phyloP scores from a whole-genome alignment of 2,329 filamentous ascomycete species.

The Stagonosporopsis chrysanthemi region DNA sequence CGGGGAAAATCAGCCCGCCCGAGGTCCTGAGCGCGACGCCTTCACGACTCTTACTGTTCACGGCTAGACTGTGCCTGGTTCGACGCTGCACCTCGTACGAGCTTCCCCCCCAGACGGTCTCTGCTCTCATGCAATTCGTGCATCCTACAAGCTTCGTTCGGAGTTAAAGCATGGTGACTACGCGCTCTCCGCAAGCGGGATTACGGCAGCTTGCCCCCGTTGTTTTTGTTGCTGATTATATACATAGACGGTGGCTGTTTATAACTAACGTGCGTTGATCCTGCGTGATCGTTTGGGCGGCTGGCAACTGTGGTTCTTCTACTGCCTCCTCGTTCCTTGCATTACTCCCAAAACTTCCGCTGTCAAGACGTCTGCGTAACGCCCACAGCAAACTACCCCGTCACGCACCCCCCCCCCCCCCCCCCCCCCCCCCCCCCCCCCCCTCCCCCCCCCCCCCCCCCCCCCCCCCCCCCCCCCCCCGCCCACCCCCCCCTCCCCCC shows the following conservation, averaged over 20 bases:
- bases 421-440: too few relatives aligned
- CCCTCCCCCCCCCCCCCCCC: too few relatives aligned
- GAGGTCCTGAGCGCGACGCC: conserved; percentile 10
- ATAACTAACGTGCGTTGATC: conserved; percentile 7
- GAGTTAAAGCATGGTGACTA: not conserved
- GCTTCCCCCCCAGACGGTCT: not conserved
- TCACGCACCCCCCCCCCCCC: too few relatives aligned
- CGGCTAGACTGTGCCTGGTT: not conserved
- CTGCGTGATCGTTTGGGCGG: conserved; percentile 1
- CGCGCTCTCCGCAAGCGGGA: conserved; percentile 11
- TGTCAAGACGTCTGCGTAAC: not conserved
- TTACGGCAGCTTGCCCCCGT: not conserved
- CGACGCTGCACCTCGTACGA: conserved; percentile 17
- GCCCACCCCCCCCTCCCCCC: too few relatives aligned
- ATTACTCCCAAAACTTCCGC: too few relatives aligned
- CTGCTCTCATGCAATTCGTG: conserved; percentile 7
- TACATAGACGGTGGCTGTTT: not conserved
- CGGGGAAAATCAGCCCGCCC: conserved; percentile 2
- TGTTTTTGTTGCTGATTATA: not conserved
- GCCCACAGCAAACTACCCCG: not conserved
- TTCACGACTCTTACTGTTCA: conserved; percentile 10
- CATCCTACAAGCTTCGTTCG: too few relatives aligned
- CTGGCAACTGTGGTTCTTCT: not conserved
- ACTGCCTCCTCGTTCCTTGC: not conserved
- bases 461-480: too few relatives aligned